Evolutionary conservation across 345 rosid species (phyloP), one percentile per base, ranked within the genome.

Genomic region (Brassica nigra): DNA sequence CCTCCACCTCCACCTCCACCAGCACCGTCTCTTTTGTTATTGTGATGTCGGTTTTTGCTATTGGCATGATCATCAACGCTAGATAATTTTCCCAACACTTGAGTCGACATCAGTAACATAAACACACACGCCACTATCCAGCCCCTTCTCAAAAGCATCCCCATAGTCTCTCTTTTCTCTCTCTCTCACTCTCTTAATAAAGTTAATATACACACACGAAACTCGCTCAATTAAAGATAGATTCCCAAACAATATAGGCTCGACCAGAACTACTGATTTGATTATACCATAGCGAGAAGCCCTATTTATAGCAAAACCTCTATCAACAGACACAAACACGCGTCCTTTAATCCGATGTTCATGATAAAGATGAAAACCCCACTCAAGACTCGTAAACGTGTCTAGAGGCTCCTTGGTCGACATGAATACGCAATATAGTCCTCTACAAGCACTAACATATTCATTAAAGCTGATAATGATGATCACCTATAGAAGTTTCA

Each of bases 341-440:
- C 28, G 76, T 71, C 72, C 58, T 71, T 31, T 49, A 49, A 49
- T 49, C 57, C 7, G 57, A 49, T 49, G 18, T 65, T 65, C 66
- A 16, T 52, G 31, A 54, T 47, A 65, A 54, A 64, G 31, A 71
- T 23, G 33, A 31, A 77, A 77, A 78, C 4, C 42, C 39, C 76
- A 77, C 76, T 70, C 67, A 47, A 77, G n/a, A 37, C 62, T 71
- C 12, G 28, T 54, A 78, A 49, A 78, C 77, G 76, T 76, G 76
- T 78, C 72, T 9, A 71, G 16, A 49, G 57, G 34, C 70, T 77
- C 70, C 30, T 69, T 47, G 70, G 80, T 70, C 80, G 80, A 77
- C 80, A 77, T 49, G 80, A 70, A 70, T 63, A 70, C 11, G 65
- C 76, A 77, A 78, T 28, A 71, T 70, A 78, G 76, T 65, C 81